Evolutionary conservation across 768 basidiomycete genomes (phyloP), one percentile per base, ranked within the genome.

Genomic region (Mycena epipterygia): DNA sequence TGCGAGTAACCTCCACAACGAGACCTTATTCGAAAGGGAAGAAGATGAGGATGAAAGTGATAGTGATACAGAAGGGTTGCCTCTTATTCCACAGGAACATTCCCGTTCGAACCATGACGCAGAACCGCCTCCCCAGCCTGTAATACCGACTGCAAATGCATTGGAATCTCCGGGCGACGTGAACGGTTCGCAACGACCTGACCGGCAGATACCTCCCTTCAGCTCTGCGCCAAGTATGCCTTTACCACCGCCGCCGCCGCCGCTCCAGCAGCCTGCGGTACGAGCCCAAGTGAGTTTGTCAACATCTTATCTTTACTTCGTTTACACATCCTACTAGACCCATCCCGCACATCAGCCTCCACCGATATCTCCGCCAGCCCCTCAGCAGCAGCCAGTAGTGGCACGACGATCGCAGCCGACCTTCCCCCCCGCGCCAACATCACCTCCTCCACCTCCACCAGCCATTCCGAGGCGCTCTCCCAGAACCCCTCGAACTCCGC

Each of bases 351-450:
- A 53, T 29, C 68, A 60, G 76, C 75, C 42, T 21, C 52, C 61
- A 51, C 73, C 33, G 80, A 84, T 61, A 83, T 82, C 68, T 70
- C 79, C 32, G 74, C 80, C 37, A 74, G 81, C 32, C 2, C 53
- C 46, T 9, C 62, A 23, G 17, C 53, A 48, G 30, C 37, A 8
- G 27, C 61, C 21, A 29, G 68, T 69, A 63, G 68, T 69, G 32
- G 19, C 4, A 27, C 21, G 27, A 30, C 16, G 23, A 33, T 29
- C 72, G 21, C 49, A 19, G 12, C 67, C 66, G 7, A 17, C 49
- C 12, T 55, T 73, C 42, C 72, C 72, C 74, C 76, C 49, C 27
- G 62, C 66, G 49, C 75, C 42, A 80, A 85, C 68, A 82, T 83
- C 71, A 68, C 80, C 46, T 75, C 82, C 44, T 83, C 83, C 51